Conservation (phyloP, 768 basidiomycete species). For the Hydnomerulius pinastri region DNA sequence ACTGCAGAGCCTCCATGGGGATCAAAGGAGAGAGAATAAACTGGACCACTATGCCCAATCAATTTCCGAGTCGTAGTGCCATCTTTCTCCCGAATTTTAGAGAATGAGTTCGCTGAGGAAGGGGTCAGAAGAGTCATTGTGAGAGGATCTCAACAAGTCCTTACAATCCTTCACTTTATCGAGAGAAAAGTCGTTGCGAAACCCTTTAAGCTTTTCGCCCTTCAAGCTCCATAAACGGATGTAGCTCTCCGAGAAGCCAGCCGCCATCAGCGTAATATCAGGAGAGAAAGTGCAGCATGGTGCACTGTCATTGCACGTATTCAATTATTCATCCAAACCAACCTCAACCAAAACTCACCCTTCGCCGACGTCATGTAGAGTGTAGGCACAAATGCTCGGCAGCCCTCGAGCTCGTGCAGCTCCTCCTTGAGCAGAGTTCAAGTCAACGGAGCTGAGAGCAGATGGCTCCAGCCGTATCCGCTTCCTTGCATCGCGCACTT, state of each 20-base stretch:
- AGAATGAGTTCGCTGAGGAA: conserved; percentile 53
- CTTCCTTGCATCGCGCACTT: conserved; percentile 86
- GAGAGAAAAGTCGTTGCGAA: conserved; percentile 73
- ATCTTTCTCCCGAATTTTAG: conserved; percentile 75
- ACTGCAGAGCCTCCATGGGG: conserved; percentile 84
- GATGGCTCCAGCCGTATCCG: conserved; percentile 89
- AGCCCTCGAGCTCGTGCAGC: conserved; percentile 61
- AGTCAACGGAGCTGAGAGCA: conserved; percentile 55
- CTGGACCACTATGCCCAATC: conserved; percentile 95
- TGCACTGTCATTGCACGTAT: conserved; percentile 47
- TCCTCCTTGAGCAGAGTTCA: conserved; percentile 57
- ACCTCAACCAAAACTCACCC: conserved; percentile 55
- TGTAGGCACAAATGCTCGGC: conserved; percentile 95
- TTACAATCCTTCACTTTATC: conserved; percentile 70
- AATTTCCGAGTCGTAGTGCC: conserved; percentile 87
- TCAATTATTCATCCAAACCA: conserved; percentile 8
- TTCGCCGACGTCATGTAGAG: conserved; percentile 92
- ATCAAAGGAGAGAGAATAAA: conserved; percentile 93
- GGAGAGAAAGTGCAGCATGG: conserved; percentile 88
- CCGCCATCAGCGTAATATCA: conserved; percentile 91
- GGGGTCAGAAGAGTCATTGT: conserved; percentile 1
- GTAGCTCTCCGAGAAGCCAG: conserved; percentile 94
- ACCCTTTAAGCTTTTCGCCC: conserved; percentile 80
- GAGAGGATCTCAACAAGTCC: conserved; percentile 25
- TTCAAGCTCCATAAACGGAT: conserved; percentile 94